Evolutionary conservation across 306 rosid species (phyloP).

Genomic region (Trichosanthes truncata): DNA sequence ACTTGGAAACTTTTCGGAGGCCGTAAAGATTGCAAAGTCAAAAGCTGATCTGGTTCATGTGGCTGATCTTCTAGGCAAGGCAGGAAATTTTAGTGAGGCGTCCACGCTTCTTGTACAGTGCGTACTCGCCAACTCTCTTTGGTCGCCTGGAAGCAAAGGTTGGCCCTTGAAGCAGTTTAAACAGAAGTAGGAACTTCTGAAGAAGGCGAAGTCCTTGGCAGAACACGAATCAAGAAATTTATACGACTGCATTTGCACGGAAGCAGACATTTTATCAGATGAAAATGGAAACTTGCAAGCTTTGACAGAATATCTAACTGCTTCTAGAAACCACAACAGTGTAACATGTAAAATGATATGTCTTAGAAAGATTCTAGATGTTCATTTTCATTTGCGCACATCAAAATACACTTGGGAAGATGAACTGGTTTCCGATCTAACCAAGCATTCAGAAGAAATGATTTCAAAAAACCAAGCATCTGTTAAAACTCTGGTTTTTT

Average conservation of each 20-base stretch:
- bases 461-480: slow-evolving; percentile 30
- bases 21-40: slow-evolving; percentile 41
- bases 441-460: slow-evolving; percentile 19
- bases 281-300: slow-evolving; percentile 12
- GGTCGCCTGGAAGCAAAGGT: slow-evolving; percentile 51
- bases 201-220: slow-evolving; percentile 41
- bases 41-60: slow-evolving; percentile 33
- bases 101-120: slow-evolving; percentile 26
- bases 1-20: slow-evolving; percentile 50
- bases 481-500: slow-evolving; percentile 36
- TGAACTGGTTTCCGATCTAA: slow-evolving; percentile 17
- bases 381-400: slow-evolving; percentile 28
- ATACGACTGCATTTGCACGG: slow-evolving; percentile 27
- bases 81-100: slow-evolving; percentile 39
- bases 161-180: slow-evolving; percentile 56
- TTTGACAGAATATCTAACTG: slow-evolving; percentile 21
- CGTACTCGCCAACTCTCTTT: slow-evolving; percentile 49
- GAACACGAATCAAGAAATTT: slow-evolving; percentile 20
- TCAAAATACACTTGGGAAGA: slow-evolving; percentile 35
- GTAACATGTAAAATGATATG: slow-evolving; percentile 41
- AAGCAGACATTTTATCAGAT: slow-evolving; percentile 35
- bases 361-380: slow-evolving; percentile 47
- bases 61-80: slow-evolving; percentile 49
- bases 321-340: slow-evolving; percentile 26
- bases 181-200: slow-evolving; percentile 33